Evolutionary conservation across 176 grass and related monocot genomes (phyloP).

Genomic region (Raddia distichophylla): DNA sequence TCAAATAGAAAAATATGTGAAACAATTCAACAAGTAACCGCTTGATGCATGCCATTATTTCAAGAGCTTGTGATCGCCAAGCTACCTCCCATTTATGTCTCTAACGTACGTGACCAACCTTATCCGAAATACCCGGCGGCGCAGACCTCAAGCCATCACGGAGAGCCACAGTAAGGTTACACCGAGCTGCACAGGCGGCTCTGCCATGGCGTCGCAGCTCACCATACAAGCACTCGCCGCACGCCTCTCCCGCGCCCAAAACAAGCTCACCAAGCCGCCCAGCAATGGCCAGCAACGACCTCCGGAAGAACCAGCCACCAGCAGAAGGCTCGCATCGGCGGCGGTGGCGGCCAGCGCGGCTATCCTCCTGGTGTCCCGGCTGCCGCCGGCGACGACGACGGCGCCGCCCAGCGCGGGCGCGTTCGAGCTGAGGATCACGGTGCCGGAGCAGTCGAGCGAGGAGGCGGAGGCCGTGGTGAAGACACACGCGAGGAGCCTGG

Average conservation of each 20-base stretch:
- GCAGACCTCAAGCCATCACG: constrained; percentile 6
- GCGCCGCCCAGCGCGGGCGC: constrained; percentile 27
- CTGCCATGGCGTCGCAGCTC: constrained; percentile 52
- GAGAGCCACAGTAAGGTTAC: constrained; percentile 11
- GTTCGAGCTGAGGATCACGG: constrained; percentile 60
- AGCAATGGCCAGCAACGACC: background rate
- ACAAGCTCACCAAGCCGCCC: constrained; percentile 12
- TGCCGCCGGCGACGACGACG: constrained; percentile 30
- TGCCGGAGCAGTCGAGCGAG: constrained; percentile 65
- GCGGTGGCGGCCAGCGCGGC: constrained; percentile 13
- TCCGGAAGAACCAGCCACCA: constrained; percentile 21
- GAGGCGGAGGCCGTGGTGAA: constrained; percentile 61
- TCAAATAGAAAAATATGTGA: no score
- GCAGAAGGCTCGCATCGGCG: constrained; percentile 44
- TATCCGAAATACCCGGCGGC: constrained; percentile 52
- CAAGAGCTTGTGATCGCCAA: background rate
- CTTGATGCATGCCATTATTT: background rate
- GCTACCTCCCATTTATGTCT: background rate
- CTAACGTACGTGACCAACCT: constrained; percentile 5
- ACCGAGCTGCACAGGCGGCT: constrained; percentile 28
- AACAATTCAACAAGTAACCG: background rate
- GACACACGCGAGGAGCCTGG: constrained; percentile 61
- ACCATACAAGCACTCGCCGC: constrained; percentile 24
- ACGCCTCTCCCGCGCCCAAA: constrained; percentile 9
- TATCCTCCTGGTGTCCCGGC: constrained; percentile 46